phyloP scores from a whole-genome alignment of 306 rosid genomes.

The Gleditsia sinensis region DNA sequence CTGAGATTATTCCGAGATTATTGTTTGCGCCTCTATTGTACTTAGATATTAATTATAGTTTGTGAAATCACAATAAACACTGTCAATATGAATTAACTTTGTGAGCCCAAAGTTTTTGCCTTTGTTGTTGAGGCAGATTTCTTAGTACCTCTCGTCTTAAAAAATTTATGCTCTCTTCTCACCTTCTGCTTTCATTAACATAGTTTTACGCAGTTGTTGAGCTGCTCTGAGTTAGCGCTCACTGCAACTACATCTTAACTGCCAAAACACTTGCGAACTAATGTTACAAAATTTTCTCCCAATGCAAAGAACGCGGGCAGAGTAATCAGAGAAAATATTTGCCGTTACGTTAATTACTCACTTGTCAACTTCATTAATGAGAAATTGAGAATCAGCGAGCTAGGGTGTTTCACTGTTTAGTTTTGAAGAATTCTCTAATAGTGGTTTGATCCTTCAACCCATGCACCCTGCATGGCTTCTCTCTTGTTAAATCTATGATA shows the following conservation, averaged over 20 bases:
- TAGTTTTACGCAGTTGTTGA: background rate
- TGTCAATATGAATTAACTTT: background rate
- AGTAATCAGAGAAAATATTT: background rate
- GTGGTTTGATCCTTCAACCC: conserved; percentile 2
- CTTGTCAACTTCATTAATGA: background rate
- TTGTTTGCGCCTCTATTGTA: conserved; percentile 6
- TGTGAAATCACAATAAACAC: conserved; percentile 19
- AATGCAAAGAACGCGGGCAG: background rate
- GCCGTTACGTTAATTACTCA: background rate
- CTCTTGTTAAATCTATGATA: background rate
- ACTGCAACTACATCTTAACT: no score
- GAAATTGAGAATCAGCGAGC: background rate
- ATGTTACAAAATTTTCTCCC: background rate
- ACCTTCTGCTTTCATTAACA: background rate
- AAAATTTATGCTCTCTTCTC: no score
- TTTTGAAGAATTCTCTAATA: background rate
- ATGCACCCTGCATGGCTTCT: background rate
- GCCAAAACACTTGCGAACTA: background rate
- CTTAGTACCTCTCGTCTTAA: background rate
- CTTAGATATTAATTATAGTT: conserved; percentile 28
- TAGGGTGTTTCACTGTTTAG: background rate
- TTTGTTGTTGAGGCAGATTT: background rate
- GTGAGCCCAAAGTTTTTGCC: background rate
- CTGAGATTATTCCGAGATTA: no score
- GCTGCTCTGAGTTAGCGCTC: no score